Base-by-base conservation (phyloP, 2,329 filamentous ascomycete species). In the Pseudopyricularia javanii region DNA sequence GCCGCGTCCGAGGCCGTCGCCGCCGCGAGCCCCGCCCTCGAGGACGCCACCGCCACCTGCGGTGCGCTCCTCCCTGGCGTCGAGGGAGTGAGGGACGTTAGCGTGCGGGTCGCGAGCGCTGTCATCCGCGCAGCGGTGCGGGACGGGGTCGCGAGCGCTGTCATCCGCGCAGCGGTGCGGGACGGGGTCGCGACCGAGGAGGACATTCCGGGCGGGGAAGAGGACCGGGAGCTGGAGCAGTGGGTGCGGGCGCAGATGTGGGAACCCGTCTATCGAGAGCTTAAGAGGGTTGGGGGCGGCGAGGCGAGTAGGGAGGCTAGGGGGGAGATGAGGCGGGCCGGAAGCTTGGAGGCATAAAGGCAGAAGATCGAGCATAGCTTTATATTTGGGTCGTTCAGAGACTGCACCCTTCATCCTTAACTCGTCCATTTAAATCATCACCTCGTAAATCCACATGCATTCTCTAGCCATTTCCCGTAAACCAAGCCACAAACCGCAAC, bases 211-310 rank as follows among this genome's bases (percentile, higher is more conserved):
- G 68, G 80, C 1, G 70, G 61, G 0, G 77, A 80, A 0, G 63
- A 71, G 3, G 68, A 80, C 2, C 69, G 61, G 0, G 76, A 80
- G 3, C 60, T 88, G 33, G 81, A 86, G 53, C 76, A 78, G 54
- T 91, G 86, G 86, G 82, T 91, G 55, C 66, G 74, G 26, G 83
- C 83, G 68, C 86, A 90, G 71, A 91, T 91, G 86, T 91, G 86
- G 87, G 72, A 85, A 56, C 75, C 86, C 0, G 74, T 73, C 49
- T 91, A 91, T 63, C 67, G 85, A 26, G 77, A 79, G 1, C 63
- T 89, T 58, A 76, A 74, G 62, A 70, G 74, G 34, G 80, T 88
- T 5, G 68, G 71, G 20, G 67, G 71, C 28, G 66, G 70, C 5
- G 64, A 63, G 0, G 82, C 82, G 1, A 76, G 72, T 49, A 70